A percentile compares a stretch with the other conserved stretches of the same genome.
These are phyloP conservation scores for Kwoniella dejecticola DNA, from an alignment of 768 basidiomycete species.

Conservation along the genomic window DNA sequence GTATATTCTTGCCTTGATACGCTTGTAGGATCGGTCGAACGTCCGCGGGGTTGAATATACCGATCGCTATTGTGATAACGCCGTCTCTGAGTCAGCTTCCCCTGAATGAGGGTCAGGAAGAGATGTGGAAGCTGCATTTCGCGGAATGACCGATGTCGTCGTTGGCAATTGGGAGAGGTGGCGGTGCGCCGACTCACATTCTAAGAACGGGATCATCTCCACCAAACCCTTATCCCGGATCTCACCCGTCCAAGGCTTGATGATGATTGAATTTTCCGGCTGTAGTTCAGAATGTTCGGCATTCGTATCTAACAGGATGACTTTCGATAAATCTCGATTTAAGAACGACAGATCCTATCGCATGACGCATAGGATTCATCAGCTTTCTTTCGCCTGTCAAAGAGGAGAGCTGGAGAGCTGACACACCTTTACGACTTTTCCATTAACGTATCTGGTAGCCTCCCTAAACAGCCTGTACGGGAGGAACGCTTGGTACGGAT, in stretches of 20 bases:
- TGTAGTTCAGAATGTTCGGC: constrained; percentile 75
- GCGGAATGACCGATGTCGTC: no score
- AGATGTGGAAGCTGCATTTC: no score
- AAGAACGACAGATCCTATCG: constrained; percentile 94
- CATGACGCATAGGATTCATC: constrained; percentile 3
- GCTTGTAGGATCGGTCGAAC: constrained; percentile 82
- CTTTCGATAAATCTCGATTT: constrained; percentile 89
- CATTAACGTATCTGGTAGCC: constrained; percentile 78
- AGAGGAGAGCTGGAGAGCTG: not conserved
- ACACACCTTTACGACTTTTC: constrained; percentile 78
- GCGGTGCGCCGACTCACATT: constrained; percentile 67
- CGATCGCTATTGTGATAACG: constrained; percentile 70
- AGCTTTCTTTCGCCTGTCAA: not conserved
- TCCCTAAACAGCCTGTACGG: constrained; percentile 91
- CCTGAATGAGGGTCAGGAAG: no score
- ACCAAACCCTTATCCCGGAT: constrained; percentile 72
- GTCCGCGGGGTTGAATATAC: constrained; percentile 82
- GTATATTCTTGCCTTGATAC: constrained; percentile 84
- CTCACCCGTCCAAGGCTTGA: constrained; percentile 85
- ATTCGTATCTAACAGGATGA: constrained; percentile 81
- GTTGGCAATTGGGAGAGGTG: no score
- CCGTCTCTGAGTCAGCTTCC: no score
- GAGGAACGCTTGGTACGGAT: constrained; percentile 87
- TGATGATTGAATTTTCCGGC: constrained; percentile 81
- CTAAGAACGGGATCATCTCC: constrained; percentile 95